Conservation (phyloP, 1,284 basidiomycete species). For the Leccinum variabile region DNA sequence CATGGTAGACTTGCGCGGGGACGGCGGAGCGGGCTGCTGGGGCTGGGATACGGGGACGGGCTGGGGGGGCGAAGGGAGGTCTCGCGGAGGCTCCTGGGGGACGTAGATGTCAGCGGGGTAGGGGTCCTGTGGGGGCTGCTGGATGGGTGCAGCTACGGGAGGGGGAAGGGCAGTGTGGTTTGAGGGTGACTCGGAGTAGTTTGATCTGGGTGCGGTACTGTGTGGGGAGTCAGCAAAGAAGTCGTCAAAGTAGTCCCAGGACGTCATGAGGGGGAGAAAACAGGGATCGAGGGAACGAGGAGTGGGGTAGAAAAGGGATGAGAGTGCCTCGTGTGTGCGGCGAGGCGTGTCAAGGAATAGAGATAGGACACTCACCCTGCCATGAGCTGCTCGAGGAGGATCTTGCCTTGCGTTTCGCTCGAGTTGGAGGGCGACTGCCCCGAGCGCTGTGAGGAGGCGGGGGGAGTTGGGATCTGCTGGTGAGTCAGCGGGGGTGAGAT, state of each 20-base stretch:
- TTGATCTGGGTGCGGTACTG: slow-evolving; percentile 54
- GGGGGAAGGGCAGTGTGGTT: slow-evolving; percentile 39
- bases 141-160: slow-evolving; percentile 50
- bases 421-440: slow-evolving; percentile 51
- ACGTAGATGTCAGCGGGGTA: slow-evolving; percentile 45
- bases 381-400: slow-evolving; percentile 77
- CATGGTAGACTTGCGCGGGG: slow-evolving; percentile 67
- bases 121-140: slow-evolving; percentile 28
- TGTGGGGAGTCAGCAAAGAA: slow-evolving; percentile 31
- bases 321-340: slow-evolving; percentile 30
- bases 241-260: slow-evolving; percentile 34
- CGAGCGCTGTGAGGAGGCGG: slow-evolving; percentile 57
- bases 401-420: slow-evolving; percentile 68
- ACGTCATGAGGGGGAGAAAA: slow-evolving; percentile 27
- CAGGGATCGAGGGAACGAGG: slow-evolving; percentile 1
- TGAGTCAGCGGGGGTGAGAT: slow-evolving; percentile 36
- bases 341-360: slow-evolving; percentile 20
- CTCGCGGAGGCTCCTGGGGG: slow-evolving; percentile 46
- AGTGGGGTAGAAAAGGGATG: slow-evolving; percentile 24
- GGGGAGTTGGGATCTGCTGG: slow-evolving; percentile 68
- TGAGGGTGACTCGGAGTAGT: slow-evolving; percentile 53
- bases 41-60: slow-evolving; percentile 27
- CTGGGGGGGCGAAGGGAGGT: slow-evolving; percentile 36
- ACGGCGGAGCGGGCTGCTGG: slow-evolving; percentile 57
- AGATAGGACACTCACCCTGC: slow-evolving; percentile 55